phyloP scores from a whole-genome alignment of 2,329 filamentous ascomycete species.

The Neonectria coccinea region DNA sequence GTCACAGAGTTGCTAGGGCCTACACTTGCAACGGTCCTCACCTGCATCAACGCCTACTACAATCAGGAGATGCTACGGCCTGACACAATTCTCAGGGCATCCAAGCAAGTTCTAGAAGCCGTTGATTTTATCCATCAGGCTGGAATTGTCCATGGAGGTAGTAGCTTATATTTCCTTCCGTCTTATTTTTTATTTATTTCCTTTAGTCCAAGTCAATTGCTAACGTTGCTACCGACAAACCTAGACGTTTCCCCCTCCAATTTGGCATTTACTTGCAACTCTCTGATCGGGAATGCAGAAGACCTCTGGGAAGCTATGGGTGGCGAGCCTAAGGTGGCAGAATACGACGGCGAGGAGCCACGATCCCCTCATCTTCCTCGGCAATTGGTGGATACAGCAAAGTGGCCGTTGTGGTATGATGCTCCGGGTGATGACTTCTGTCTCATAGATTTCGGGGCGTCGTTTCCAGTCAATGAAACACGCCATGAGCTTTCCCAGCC shows the following conservation, averaged over 20 bases:
- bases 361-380: slow-evolving; percentile 3
- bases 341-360: neutral
- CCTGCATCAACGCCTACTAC: neutral
- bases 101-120: slow-evolving; percentile 25
- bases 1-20: slow-evolving; percentile 28
- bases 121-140: slow-evolving; percentile 7
- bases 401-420: slow-evolving; percentile 8
- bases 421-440: slow-evolving; percentile 13
- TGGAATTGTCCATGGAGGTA: slow-evolving; percentile 31
- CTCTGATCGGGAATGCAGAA: neutral
- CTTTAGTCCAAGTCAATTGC: neutral
- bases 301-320: slow-evolving; percentile 3
- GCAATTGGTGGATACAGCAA: neutral
- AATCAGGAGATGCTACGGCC: slow-evolving; percentile 12
- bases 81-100: slow-evolving; percentile 20
- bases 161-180: neutral
- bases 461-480: slow-evolving; percentile 12
- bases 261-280: slow-evolving; percentile 18
- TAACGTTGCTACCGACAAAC: neutral
- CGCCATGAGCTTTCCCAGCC: slow-evolving; percentile 1
- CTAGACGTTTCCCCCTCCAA: slow-evolving; percentile 4
- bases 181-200: neutral
- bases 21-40: neutral
- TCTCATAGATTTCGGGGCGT: slow-evolving; percentile 24
- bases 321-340: neutral